These are phyloP conservation scores for Sarocladiaceae sp. DNA, from an alignment of 2,329 filamentous ascomycete genomes.

Conservation along the genomic window DNA sequence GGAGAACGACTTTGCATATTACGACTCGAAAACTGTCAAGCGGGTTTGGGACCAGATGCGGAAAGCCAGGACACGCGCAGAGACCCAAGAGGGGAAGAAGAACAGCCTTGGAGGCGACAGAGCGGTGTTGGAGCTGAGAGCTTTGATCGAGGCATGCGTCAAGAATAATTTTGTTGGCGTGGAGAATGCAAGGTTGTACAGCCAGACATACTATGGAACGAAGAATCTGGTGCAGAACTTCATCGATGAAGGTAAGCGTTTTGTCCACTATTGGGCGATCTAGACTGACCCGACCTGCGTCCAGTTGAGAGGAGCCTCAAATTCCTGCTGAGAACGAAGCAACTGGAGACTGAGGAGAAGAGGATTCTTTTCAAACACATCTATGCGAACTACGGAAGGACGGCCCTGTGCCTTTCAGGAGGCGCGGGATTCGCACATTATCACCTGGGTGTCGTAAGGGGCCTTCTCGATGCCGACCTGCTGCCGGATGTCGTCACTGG, in stretches of 20 bases:
- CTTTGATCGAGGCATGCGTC: conserved; percentile 80
- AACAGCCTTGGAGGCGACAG: conserved; percentile 31
- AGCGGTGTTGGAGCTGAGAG: conserved; percentile 70
- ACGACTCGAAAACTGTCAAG: conserved; percentile 80
- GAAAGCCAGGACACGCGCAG: conserved; percentile 56
- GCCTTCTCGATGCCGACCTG: conserved; percentile 78
- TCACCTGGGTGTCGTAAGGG: conserved; percentile 89
- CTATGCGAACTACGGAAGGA: conserved; percentile 86
- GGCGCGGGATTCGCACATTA: conserved; percentile 96
- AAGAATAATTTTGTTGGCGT: conserved; percentile 98
- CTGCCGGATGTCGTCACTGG: conserved; percentile 94
- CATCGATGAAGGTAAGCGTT: conserved; percentile 67
- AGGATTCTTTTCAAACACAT: conserved; percentile 80
- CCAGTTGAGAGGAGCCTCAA: conserved; percentile 61
- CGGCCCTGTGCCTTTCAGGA: conserved; percentile 87
- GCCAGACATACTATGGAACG: conserved; percentile 96
- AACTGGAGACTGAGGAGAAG: conserved; percentile 70
- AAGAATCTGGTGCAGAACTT: conserved; percentile 91
- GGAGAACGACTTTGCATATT: conserved; percentile 75
- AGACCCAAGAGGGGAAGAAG: conserved; percentile 42
- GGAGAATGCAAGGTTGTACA: conserved; percentile 92
- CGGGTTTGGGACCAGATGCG: conserved; percentile 73
- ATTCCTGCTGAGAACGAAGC: conserved; percentile 63
- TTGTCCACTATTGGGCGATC: neutral
- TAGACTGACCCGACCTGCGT: conserved; percentile 12